phyloP scores from a whole-genome alignment of 306 rosid genomes.

The Casuarina equisetifolia region DNA sequence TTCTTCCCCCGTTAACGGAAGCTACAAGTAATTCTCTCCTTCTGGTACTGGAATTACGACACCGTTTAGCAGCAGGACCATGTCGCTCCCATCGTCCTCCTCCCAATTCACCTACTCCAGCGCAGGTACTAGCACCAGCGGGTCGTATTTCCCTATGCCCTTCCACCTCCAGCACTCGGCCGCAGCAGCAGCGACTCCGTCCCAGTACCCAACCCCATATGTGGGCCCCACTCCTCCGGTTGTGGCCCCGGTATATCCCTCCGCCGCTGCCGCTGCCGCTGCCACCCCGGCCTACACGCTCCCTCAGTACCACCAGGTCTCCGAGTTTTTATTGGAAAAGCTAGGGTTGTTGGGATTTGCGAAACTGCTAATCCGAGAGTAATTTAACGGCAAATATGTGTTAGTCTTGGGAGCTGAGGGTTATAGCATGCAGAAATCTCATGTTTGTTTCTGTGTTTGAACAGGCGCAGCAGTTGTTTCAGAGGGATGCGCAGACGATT shows the following conservation, averaged over 20 bases:
- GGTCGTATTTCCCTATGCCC: constrained; percentile 71
- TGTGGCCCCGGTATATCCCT: constrained; percentile 39
- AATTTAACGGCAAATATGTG: too few species aligned
- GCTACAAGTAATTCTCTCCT: too few species aligned
- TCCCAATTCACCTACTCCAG: constrained; percentile 62
- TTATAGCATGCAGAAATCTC: neutral
- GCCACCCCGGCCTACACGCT: constrained; percentile 48
- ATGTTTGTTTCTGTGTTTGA: constrained; percentile 7
- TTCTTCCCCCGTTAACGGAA: too few species aligned
- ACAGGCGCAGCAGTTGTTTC: constrained; percentile 92
- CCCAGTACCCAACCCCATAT: constrained; percentile 58
- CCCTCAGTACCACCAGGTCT: constrained; percentile 78
- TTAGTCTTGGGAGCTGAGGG: neutral
- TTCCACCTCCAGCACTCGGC: constrained; percentile 80
- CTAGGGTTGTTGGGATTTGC: neutral
- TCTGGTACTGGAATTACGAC: neutral
- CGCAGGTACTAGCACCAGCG: constrained; percentile 41
- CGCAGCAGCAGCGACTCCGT: constrained; percentile 13
- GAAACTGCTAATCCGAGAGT: too few species aligned
- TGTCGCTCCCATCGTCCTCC: constrained; percentile 57
- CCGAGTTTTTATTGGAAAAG: neutral
- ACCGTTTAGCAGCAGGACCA: constrained; percentile 4
- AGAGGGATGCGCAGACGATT: constrained; percentile 87
- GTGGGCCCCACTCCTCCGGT: constrained; percentile 41
- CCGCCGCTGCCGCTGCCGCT: constrained; percentile 38